These are phyloP conservation scores for Thielaviopsis musarum DNA, from an alignment of 2,329 filamentous ascomycete species.

Conservation along the genomic window DNA sequence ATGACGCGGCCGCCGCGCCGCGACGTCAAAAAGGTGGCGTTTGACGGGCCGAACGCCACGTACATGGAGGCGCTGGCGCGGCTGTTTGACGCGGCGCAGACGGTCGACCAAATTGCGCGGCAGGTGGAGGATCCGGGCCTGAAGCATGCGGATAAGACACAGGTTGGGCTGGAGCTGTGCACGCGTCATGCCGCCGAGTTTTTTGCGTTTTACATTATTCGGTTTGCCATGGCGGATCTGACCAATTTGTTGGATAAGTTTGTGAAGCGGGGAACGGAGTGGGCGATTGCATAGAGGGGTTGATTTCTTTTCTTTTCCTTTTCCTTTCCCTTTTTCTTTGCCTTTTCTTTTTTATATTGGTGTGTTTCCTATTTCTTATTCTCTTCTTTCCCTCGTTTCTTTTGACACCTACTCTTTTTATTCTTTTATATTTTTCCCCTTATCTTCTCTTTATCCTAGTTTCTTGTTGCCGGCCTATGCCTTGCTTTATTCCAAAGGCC, in stretches of 20 bases:
- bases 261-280: conserved; percentile 90
- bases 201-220: conserved; percentile 90
- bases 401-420: neutral
- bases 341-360: neutral
- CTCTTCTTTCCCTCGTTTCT: conserved; percentile 2
- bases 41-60: conserved; percentile 67
- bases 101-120: conserved; percentile 85
- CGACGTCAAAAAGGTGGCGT: conserved; percentile 50
- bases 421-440: neutral
- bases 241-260: conserved; percentile 84
- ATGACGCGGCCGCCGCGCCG: conserved; percentile 54
- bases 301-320: neutral
- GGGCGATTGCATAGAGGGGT: conserved; percentile 40
- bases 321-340: neutral
- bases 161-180: conserved; percentile 86
- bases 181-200: conserved; percentile 91
- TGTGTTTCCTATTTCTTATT: neutral
- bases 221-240: conserved; percentile 81
- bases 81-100: conserved; percentile 83
- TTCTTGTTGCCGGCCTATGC: too few species aligned
- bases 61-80: conserved; percentile 87
- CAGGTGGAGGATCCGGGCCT: conserved; percentile 92
- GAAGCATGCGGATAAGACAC: conserved; percentile 79
- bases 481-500: neutral
- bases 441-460: neutral